Base-by-base conservation (phyloP, 495 filamentous ascomycete species). In the Penicillium psychrofluorescens region DNA sequence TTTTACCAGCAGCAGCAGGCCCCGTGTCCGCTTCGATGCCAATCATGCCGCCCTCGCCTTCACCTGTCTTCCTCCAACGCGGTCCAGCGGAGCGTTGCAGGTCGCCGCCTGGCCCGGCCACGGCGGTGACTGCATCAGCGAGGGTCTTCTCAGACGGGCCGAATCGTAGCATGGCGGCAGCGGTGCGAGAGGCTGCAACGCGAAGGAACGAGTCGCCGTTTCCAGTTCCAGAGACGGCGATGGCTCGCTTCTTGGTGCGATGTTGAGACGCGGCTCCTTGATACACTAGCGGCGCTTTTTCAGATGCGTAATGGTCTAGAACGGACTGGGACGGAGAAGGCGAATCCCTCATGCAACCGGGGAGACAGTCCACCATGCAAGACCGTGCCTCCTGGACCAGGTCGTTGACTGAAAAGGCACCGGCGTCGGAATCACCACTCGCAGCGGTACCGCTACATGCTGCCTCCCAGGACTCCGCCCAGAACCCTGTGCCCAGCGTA, bases 181-280 rank as follows among this genome's bases (percentile, higher is more conserved):
- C 79, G 7, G 86, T 88, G 6, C 84, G 76, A 4, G 74, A 79
- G 2, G 88, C 88, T n/a, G 73, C 74, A 12, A 78, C 64, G 1
- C 87, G 80, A 2, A 95, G 74, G 56, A 95, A 95, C 1, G 88
- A 88, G 55, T 95, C 90, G 1, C 90, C 90, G 49, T 95, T 94
- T 4, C 90, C 90, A 0, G 90, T 95, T 1, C 89, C 89, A 0
- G 87, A 92, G 29, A 92, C 66, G 7, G 79, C 90, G 6, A 90
- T 70, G 0, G 81, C 80, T 12, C 79, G 50, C 45, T 40, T 52
- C 32, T 37, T 40, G 4, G 28, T 41, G 13, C 30, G 22, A 40
- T 35, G 8, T 29, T 13, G 41, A 35, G 40, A 8, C 31, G 29
- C 5, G 60, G 34, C 14, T 6, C 36, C 4, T 15, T 50, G 37